Conservation (phyloP, 345 rosid genomes). For the Heritiera littoralis region DNA sequence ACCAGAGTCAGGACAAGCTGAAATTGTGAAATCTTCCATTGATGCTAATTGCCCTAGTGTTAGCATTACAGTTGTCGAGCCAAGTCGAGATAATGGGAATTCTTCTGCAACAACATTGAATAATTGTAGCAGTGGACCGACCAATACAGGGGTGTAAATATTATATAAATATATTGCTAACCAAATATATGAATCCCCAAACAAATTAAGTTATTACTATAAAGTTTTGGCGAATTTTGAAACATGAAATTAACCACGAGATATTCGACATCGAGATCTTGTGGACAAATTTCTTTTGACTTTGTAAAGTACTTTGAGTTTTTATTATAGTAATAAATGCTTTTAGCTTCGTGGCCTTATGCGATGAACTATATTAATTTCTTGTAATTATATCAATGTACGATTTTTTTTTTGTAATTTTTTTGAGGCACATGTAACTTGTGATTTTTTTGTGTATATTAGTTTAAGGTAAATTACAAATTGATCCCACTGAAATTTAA, state of each 20-base stretch:
- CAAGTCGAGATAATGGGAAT: background rate
- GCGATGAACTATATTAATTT: too few relatives aligned
- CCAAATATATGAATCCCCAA: background rate
- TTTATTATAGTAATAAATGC: background rate
- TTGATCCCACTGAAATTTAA: too few relatives aligned
- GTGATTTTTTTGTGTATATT: too few relatives aligned
- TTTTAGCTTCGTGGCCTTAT: background rate
- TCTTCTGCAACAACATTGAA: background rate
- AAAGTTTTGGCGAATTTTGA: background rate
- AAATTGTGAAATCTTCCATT: background rate
- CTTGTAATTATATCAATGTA: too few relatives aligned
- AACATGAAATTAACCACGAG: background rate
- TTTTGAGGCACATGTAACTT: too few relatives aligned
- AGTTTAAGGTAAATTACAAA: too few relatives aligned
- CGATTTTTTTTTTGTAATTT: too few relatives aligned
- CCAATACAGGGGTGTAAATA: conserved; percentile 8
- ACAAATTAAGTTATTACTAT: background rate
- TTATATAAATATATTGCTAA: background rate
- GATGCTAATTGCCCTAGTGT: background rate
- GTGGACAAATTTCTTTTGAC: background rate
- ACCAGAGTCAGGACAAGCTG: conserved; percentile 1
- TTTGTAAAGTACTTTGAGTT: background rate
- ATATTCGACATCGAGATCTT: background rate
- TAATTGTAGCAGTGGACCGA: background rate
- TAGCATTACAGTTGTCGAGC: background rate